Evolutionary conservation across 2,329 filamentous ascomycete genomes (phyloP).

Genomic region (Pseudogymnoascus sp.): DNA sequence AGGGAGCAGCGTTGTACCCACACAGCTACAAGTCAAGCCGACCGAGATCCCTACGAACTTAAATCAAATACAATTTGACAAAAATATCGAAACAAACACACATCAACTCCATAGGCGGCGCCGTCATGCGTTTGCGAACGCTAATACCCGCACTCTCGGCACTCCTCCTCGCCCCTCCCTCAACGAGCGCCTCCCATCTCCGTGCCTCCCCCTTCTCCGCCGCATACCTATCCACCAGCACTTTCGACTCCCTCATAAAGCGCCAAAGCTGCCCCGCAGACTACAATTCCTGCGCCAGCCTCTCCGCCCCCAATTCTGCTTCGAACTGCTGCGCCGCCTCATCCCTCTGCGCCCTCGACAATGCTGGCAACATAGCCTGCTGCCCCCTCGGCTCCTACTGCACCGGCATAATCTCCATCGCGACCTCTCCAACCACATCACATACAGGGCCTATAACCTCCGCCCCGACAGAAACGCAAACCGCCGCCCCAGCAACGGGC

Average conservation of each 20-base stretch:
- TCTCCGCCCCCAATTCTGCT: constrained; percentile 23
- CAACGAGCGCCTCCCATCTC: neutral
- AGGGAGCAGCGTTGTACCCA: constrained; percentile 40
- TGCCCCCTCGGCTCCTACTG: constrained; percentile 30
- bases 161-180: neutral
- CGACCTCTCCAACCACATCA: constrained; percentile 17
- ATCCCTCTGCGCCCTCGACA: constrained; percentile 28
- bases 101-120: neutral
- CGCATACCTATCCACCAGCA: neutral
- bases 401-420: constrained; percentile 26
- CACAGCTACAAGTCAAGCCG: neutral
- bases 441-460: constrained; percentile 5
- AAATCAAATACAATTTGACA: neutral
- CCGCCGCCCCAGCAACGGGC: constrained; percentile 35
- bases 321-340: constrained; percentile 29
- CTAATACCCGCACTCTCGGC: neutral
- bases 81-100: neutral
- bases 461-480: constrained; percentile 17
- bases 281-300: constrained; percentile 29
- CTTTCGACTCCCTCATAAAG: constrained; percentile 21
- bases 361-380: constrained; percentile 28
- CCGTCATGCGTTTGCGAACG: neutral
- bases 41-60: neutral
- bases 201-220: neutral
- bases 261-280: constrained; percentile 28